Evolutionary conservation across 2,329 filamentous ascomycete species (phyloP), one percentile per base, ranked within the genome.

Genomic region (Stemphylium vesicarium): DNA sequence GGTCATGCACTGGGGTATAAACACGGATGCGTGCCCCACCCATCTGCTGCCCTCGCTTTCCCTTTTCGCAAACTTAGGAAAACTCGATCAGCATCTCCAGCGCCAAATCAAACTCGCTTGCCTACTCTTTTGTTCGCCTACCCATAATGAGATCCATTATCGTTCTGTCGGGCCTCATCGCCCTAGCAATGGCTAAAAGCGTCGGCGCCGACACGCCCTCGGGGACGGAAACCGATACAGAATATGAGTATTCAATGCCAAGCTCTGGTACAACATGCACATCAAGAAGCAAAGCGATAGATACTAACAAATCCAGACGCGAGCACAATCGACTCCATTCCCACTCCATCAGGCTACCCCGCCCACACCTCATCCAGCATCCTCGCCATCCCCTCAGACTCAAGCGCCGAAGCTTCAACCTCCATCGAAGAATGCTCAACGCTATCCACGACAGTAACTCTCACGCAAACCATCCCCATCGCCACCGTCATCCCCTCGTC

Each of bases 401-500:
- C 26, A 29, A 29, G 26, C 9, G 9, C 7, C 26, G 26, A 29
- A 50, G 29, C 38, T n/a, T 18, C n/a, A 22, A 33, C 15, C 26
- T 22, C 29, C 15, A 39, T 24, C 24, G 31, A 42, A 9, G 24
- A 20, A 24, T 50, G 38, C 38, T 42, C 40, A 1, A 51, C 48
- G 3, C 24, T 29, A 18, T n/a, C 40, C 10, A 24, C 13, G 12
- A 55, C 46, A 1, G 9, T 55, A 3, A 55, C 46, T 5, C 26
- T 36, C 9, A 55, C 44, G 2, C 47, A 13, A 10, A 50, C 46
- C 15, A 22, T 55, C 15, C 38, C 52, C 0, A 35, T 55, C 13
- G 22, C 39, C n/a, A 31, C 35, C 1, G 46, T 40, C 4, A 48
- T 48, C 12, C 40, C 52, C 18, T 55, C 40, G 12, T 29, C 29